A percentile compares a stretch with the other conserved stretches of the same genome.
Evolutionary conservation across 768 basidiomycete genomes (phyloP).

Genomic region (Dioszegia crocea): DNA sequence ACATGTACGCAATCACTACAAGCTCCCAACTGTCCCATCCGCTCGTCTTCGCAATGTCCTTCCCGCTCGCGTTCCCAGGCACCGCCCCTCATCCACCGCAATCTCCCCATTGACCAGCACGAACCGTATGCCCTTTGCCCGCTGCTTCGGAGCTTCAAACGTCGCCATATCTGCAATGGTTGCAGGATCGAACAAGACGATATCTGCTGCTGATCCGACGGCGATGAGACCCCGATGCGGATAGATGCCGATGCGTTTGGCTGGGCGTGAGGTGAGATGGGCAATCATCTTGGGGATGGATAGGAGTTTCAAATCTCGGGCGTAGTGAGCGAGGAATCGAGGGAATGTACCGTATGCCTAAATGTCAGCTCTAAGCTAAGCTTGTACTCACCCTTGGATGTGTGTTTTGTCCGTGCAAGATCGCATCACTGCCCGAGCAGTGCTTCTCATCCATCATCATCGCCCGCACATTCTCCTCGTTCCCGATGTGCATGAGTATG

Average conservation of each 20-base stretch:
- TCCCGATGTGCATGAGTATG: constrained; percentile 44
- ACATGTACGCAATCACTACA: not conserved
- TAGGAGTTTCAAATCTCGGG: constrained; percentile 31
- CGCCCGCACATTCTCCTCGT: constrained; percentile 45
- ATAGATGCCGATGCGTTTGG: constrained; percentile 39
- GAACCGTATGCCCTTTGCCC: constrained; percentile 34
- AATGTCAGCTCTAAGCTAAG: not conserved
- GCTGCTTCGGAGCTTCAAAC: constrained; percentile 31
- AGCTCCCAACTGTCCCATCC: not conserved
- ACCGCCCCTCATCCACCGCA: constrained; percentile 35
- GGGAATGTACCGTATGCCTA: constrained; percentile 44
- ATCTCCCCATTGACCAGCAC: constrained; percentile 45
- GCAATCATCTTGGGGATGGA: constrained; percentile 37
- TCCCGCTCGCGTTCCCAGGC: constrained; percentile 30
- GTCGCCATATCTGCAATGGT: constrained; percentile 38
- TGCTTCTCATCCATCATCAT: constrained; percentile 44
- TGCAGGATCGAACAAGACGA: constrained; percentile 42
- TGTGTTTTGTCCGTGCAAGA: constrained; percentile 31
- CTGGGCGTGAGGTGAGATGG: constrained; percentile 46
- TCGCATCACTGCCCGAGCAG: constrained; percentile 44
- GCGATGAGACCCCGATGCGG: constrained; percentile 37
- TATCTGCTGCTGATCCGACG: constrained; percentile 39
- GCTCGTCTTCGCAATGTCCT: constrained; percentile 22
- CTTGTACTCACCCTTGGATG: constrained; percentile 33
- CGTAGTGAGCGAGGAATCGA: constrained; percentile 39